Evolutionary conservation across 331 rosid genomes (phyloP).

Genomic region (Malus hybrid): DNA sequence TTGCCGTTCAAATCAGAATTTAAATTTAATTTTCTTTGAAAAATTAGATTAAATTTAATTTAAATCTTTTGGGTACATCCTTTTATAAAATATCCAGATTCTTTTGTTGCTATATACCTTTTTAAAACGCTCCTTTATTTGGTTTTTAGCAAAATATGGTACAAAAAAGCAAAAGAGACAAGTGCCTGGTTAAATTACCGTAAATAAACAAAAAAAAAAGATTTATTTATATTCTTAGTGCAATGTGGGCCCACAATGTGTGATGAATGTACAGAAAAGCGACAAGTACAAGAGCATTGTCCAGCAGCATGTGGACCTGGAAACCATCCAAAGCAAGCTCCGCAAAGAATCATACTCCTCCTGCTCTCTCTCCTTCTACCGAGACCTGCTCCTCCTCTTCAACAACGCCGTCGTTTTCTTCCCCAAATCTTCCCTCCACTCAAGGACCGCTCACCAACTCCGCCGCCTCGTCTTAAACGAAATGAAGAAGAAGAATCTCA

Average conservation of each 20-base stretch:
- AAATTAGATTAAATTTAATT: too few species aligned
- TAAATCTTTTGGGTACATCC: not conserved
- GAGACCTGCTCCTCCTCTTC: slow-evolving; percentile 61
- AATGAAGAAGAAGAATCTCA: slow-evolving; percentile 25
- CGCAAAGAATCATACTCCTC: slow-evolving; percentile 47
- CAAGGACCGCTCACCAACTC: slow-evolving; percentile 35
- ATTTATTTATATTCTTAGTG: not conserved
- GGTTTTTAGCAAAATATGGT: not conserved
- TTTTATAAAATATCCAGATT: not conserved
- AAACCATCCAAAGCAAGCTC: slow-evolving; percentile 39
- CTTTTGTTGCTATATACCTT: not conserved
- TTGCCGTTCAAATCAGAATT: too few species aligned
- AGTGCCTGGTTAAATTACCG: not conserved
- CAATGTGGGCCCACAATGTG: not conserved
- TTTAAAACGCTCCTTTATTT: not conserved
- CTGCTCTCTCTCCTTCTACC: slow-evolving; percentile 33
- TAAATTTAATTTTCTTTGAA: too few species aligned
- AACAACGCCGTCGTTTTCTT: slow-evolving; percentile 54
- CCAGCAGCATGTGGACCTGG: slow-evolving; percentile 53
- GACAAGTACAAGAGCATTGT: slow-evolving; percentile 46
- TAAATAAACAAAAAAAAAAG: not conserved
- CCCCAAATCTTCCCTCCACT: slow-evolving; percentile 45
- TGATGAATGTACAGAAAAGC: slow-evolving; percentile 27
- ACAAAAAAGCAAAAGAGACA: not conserved
- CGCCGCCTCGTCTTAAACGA: slow-evolving; percentile 29